phyloP scores from a whole-genome alignment of 2,329 filamentous ascomycete species.

The Aureobasidium sp. region DNA sequence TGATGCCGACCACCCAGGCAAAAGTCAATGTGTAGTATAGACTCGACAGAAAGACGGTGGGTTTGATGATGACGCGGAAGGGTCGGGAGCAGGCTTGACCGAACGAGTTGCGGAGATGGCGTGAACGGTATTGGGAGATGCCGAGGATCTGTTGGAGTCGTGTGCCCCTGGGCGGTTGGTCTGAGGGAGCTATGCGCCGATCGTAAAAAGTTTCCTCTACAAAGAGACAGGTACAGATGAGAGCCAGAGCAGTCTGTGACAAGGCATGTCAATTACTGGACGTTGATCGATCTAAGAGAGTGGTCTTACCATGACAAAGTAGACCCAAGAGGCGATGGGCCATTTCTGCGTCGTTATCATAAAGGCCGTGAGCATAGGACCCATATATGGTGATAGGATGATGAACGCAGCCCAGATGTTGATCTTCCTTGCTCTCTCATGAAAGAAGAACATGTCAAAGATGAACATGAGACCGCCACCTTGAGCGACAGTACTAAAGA shows the following conservation, averaged over 20 bases:
- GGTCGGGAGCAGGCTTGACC: conserved; percentile 32
- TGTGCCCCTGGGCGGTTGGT: conserved; percentile 29
- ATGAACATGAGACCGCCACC: conserved; percentile 39
- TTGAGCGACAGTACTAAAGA: conserved; percentile 38
- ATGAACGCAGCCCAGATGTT: conserved; percentile 34
- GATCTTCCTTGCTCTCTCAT: conserved; percentile 40
- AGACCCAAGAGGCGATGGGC: conserved; percentile 45
- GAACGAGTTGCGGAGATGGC: conserved; percentile 28
- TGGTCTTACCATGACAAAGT: conserved; percentile 30
- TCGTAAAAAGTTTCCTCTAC: conserved; percentile 48
- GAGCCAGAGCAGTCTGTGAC: conserved; percentile 21
- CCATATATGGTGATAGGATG: conserved; percentile 35
- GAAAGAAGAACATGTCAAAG: conserved; percentile 56
- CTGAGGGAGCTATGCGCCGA: conserved; percentile 28
- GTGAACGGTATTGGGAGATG: conserved; percentile 28
- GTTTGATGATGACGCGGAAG: conserved; percentile 33
- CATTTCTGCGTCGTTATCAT: conserved; percentile 39
- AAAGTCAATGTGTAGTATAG: conserved; percentile 35
- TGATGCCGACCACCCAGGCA: conserved; percentile 24
- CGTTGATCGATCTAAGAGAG: background rate
- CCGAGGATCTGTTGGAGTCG: conserved; percentile 30
- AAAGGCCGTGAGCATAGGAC: conserved; percentile 41
- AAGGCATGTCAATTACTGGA: background rate
- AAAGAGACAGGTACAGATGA: conserved; percentile 37
- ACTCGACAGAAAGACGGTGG: conserved; percentile 30